Conservation (phyloP, 306 rosid genomes). For the Prunus padus region DNA sequence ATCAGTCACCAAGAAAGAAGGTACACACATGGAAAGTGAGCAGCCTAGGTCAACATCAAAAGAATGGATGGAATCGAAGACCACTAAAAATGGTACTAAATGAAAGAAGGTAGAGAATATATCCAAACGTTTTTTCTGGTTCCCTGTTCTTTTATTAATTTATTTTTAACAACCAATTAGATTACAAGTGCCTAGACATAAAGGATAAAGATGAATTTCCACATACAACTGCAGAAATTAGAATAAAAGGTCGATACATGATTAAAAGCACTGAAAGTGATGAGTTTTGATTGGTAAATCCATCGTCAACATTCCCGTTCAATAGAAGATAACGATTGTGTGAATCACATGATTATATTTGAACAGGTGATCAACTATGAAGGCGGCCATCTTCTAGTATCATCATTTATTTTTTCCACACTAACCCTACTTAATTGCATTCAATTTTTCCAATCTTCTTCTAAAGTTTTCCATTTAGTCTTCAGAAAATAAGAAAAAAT, state of each 20-base stretch:
- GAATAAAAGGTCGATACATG: too few relatives aligned
- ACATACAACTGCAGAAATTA: too few relatives aligned
- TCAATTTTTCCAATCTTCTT: neutral
- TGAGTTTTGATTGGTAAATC: neutral
- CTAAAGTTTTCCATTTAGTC: neutral
- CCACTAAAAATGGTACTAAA: too few relatives aligned
- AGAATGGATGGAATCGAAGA: too few relatives aligned
- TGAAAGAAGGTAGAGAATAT: neutral
- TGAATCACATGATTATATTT: neutral
- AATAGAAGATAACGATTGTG: neutral
- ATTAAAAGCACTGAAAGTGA: too few relatives aligned
- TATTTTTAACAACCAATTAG: too few relatives aligned
- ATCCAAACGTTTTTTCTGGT: neutral
- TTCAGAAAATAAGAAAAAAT: too few relatives aligned
- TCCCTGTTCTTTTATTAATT: too few relatives aligned
- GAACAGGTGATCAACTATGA: neutral
- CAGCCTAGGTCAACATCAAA: too few relatives aligned
- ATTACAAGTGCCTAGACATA: too few relatives aligned
- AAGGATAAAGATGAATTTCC: too few relatives aligned
- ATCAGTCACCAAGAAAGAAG: neutral
- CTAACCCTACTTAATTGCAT: neutral
- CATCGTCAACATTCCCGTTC: neutral
- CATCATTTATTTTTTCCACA: neutral
- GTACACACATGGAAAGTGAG: neutral
- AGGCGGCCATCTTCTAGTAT: neutral